A percentile compares a stretch with the other conserved stretches of the same genome.
These are phyloP conservation scores for Pseudophaeomoniella oleicola DNA, from an alignment of 2,329 filamentous ascomycete species.

Conservation along the genomic window DNA sequence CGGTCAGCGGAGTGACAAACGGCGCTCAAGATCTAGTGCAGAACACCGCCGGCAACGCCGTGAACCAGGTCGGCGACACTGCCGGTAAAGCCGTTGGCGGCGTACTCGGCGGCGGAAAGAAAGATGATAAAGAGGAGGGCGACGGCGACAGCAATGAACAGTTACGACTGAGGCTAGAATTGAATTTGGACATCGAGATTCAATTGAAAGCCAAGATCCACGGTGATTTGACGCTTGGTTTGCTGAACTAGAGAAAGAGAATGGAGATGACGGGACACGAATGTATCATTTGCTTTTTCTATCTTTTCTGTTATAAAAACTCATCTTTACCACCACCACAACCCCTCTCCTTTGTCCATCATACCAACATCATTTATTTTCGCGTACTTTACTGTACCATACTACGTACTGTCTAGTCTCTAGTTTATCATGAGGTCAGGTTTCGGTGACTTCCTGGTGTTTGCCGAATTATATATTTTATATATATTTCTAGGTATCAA, in stretches of 20 bases:
- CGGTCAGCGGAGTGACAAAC: constrained; percentile 5
- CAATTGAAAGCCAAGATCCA: constrained; percentile 52
- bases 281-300: no score
- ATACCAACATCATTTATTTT: no score
- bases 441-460: no score
- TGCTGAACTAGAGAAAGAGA: constrained; percentile 19
- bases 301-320: no score
- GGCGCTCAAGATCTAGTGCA: constrained; percentile 39
- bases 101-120: constrained; percentile 9
- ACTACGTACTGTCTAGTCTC: no score
- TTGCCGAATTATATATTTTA: no score
- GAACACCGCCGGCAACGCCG: constrained; percentile 32
- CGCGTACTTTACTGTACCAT: no score
- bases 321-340: no score
- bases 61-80: constrained; percentile 22
- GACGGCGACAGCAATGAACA: constrained; percentile 23
- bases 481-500: no score
- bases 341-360: no score
- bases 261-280: no score
- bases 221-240: constrained; percentile 44
- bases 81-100: constrained; percentile 28
- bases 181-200: constrained; percentile 49
- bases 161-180: constrained; percentile 41
- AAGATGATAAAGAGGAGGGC: constrained; percentile 43
- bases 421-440: no score